Base-by-base conservation (phyloP, 2,329 filamentous ascomycete genomes). In the Penicillium occitanis region DNA sequence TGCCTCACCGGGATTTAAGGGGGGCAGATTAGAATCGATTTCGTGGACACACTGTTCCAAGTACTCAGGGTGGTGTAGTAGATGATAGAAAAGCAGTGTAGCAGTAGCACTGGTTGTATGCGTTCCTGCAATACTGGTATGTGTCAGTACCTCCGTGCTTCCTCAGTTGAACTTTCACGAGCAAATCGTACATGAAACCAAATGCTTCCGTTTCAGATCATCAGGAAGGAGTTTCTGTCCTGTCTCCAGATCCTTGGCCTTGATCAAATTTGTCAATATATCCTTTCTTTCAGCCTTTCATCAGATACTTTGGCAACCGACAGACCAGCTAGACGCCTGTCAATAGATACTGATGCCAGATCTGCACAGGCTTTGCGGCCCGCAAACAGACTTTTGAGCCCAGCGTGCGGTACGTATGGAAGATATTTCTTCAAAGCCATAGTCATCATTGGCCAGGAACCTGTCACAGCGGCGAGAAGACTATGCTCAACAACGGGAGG, bases 21-120 rank as follows among this genome's bases (percentile, higher is more conserved):
- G 35, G 13, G 59, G 48, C 11, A 66, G 19, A 13, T 66, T 62
- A 7, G 10, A 35, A 6, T 57, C 44, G 30, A 74, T 67, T 60
- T 75, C 72, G 1, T 58, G 44, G n/a, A 73, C 68, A 28, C 46
- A 50, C 17, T 44, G 4, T 19, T 46, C 42, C 42, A 46, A 10
- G 25, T 46, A 19, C 42, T 46, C 42, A 22, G 42, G 42, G n/a
- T 46, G 22, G n/a, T 46, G 42, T 19, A 46, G 17, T 46, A 46
- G 10, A 22, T 46, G 17, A 46, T 22, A 46, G n/a, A 46, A 46
- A 10, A 46, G n/a, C 42, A 46, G n/a, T 8, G 42, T 19, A 3
- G 42, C 10, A 10, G 42, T 46, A 11, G n/a, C 42, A 11, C 42
- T 46, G 2, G n/a, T 46, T 10, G 42, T 46, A 46, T 46, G 42